Conservation (phyloP, 1,284 basidiomycete genomes). For the Hymenochaete sp. region DNA sequence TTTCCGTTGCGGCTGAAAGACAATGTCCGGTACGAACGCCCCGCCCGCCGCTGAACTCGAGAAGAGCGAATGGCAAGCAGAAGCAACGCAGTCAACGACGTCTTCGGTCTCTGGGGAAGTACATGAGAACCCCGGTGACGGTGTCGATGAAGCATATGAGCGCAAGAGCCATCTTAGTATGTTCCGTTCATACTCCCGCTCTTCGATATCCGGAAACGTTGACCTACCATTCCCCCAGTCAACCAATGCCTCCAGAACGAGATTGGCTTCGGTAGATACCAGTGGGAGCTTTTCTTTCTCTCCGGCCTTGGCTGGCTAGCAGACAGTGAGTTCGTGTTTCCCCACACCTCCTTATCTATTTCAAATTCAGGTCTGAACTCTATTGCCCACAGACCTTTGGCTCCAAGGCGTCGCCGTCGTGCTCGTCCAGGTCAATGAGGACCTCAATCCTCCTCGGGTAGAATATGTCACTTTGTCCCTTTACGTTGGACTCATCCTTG, state of each 20-base stretch:
- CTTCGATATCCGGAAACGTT: not conserved
- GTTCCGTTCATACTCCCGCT: constrained; percentile 2
- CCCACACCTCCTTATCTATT: not conserved
- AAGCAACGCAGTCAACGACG: not conserved
- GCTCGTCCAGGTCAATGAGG: constrained; percentile 37
- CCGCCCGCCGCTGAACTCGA: no score
- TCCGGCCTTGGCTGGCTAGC: constrained; percentile 30
- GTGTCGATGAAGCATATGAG: constrained; percentile 24
- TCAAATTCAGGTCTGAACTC: not conserved
- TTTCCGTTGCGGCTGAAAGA: no score
- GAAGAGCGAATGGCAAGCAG: no score
- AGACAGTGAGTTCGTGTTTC: not conserved
- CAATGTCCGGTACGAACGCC: no score
- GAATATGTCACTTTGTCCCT: constrained; percentile 47
- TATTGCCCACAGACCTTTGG: constrained; percentile 40
- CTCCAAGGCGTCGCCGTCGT: constrained; percentile 47
- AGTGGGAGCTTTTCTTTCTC: constrained; percentile 48
- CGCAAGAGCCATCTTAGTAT: constrained; percentile 22
- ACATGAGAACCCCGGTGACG: constrained; percentile 15
- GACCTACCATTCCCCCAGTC: constrained; percentile 25
- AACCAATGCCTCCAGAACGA: constrained; percentile 41
- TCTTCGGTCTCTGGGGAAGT: not conserved
- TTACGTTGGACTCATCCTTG: constrained; percentile 49
- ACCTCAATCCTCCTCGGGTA: constrained; percentile 35
- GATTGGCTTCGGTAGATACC: constrained; percentile 57